Evolutionary conservation across 106 monocot genomes (phyloP).

Genomic region (Dactylorhiza incarnata): DNA sequence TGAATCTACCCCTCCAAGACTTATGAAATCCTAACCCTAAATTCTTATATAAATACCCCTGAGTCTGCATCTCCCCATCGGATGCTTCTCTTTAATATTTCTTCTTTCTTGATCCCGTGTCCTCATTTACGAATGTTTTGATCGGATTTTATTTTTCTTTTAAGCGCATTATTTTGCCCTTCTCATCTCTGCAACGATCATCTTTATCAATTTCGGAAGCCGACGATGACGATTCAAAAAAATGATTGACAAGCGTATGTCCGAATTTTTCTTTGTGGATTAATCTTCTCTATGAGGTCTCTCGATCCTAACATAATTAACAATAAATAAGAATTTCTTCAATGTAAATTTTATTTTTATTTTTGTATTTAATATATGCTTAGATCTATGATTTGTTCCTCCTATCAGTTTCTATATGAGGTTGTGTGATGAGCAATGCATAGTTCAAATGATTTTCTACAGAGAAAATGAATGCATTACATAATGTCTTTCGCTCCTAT

Average conservation of each 20-base stretch:
- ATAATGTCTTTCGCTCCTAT: conserved; percentile 1
- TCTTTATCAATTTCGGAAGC: not conserved
- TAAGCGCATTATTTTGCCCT: not conserved
- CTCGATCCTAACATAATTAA: no score
- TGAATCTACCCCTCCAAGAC: no score
- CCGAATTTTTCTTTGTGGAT: not conserved
- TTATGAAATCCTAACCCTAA: no score
- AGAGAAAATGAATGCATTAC: not conserved
- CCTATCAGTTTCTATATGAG: conserved; percentile 1
- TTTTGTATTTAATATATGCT: no score
- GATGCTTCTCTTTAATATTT: no score
- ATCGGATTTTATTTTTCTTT: not conserved
- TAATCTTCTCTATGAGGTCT: conserved; percentile 1
- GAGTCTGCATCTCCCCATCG: no score
- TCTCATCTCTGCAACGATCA: not conserved
- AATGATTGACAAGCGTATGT: conserved; percentile 11
- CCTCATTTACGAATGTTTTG: not conserved
- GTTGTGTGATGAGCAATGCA: not conserved
- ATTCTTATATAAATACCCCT: no score
- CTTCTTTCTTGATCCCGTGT: not conserved
- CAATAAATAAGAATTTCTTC: no score
- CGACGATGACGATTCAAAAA: conserved; percentile 31
- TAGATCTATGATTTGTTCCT: no score
- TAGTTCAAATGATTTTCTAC: not conserved
- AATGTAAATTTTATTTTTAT: no score